A percentile compares a stretch with the other conserved stretches of the same genome.
Evolutionary conservation across 2,329 filamentous ascomycete species (phyloP).

Genomic region (Corynespora cassiicola): DNA sequence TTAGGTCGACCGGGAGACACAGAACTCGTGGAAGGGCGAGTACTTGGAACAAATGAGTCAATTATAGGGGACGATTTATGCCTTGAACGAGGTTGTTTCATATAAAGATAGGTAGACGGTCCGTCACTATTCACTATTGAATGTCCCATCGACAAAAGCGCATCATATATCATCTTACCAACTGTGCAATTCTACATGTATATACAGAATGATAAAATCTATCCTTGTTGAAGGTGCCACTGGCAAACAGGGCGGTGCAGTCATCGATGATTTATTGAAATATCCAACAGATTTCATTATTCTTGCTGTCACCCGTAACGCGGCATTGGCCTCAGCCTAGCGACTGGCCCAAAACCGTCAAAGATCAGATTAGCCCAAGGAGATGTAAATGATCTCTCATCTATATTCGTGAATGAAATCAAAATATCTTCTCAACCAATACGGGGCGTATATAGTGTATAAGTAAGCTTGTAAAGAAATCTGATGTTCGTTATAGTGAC

Average conservation of each 20-base stretch:
- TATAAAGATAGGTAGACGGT: too few species aligned
- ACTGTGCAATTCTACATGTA: too few species aligned
- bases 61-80: too few species aligned
- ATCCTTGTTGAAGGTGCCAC: conserved; percentile 51
- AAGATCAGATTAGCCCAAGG: conserved; percentile 62
- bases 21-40: too few species aligned
- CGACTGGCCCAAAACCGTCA: conserved; percentile 49
- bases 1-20: too few species aligned
- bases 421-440: conserved; percentile 27
- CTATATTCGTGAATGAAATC: conserved; percentile 55
- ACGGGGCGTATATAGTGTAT: conserved; percentile 37
- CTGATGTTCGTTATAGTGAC: too few species aligned
- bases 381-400: conserved; percentile 55
- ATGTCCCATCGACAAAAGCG: too few species aligned
- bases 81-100: too few species aligned
- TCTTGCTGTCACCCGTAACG: conserved; percentile 62
- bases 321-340: conserved; percentile 55
- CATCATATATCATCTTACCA: too few species aligned
- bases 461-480: too few species aligned
- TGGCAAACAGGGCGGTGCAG: conserved; percentile 50
- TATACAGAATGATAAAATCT: conserved; percentile 44
- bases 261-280: conserved; percentile 42
- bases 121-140: too few species aligned
- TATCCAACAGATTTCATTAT: conserved; percentile 55
- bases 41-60: too few species aligned